phyloP scores from a whole-genome alignment of 345 rosid species.

The Brassica napus region DNA sequence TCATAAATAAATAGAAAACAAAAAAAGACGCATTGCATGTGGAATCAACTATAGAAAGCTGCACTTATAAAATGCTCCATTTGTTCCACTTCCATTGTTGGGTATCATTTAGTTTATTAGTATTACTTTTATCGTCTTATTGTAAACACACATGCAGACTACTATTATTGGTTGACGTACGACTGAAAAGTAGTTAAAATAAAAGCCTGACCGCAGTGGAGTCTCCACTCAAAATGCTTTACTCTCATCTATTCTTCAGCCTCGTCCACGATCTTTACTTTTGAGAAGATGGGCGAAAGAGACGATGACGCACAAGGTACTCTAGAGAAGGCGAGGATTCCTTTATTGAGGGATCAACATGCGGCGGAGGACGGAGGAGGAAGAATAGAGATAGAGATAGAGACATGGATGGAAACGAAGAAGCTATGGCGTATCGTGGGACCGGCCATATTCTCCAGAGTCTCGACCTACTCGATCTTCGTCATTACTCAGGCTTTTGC shows the following conservation, averaged over 20 bases:
- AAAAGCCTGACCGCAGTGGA: not conserved
- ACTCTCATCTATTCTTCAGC: not conserved
- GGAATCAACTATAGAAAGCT: not conserved
- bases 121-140: not conserved
- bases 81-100: no score
- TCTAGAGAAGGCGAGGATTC: constrained; percentile 10
- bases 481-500: constrained; percentile 66
- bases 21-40: not conserved
- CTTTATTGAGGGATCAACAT: not conserved
- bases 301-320: not conserved
- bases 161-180: not conserved
- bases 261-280: not conserved
- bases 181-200: not conserved
- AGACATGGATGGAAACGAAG: constrained; percentile 50
- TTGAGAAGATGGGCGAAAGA: constrained; percentile 16
- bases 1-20: not conserved
- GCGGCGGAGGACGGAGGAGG: not conserved
- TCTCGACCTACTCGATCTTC: constrained; percentile 46
- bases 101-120: no score
- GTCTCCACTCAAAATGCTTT: constrained; percentile 5
- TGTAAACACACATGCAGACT: not conserved
- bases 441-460: constrained; percentile 55
- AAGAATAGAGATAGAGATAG: not conserved
- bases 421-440: constrained; percentile 63
- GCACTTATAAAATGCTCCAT: no score